Evolutionary conservation across 495 filamentous ascomycete genomes (phyloP), one percentile per base, ranked within the genome.

Genomic region (Podospora australis): DNA sequence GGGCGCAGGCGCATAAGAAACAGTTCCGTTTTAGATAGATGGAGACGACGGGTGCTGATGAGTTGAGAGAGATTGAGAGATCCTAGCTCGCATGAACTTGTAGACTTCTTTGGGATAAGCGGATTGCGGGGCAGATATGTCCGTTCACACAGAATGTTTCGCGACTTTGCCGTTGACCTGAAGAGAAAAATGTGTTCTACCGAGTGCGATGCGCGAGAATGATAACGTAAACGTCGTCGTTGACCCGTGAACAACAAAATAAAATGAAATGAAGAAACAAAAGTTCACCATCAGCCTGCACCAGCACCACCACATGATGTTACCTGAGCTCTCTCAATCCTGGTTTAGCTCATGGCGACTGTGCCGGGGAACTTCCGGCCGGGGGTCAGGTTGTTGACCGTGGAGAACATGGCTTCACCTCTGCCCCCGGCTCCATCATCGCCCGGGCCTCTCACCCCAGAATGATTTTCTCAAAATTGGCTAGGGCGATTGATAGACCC

Each of bases 1-100:
- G n/a, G n/a, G n/a, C n/a, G n/a, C n/a, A n/a, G 38, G 5, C 38
- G 38, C 38, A 43, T 26, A 43, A 43, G 40, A 43, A 43, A 43
- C 40, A 14, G 21, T 23, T 13, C 38, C 16, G 21, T 21, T 40
- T 20, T 11, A 23, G 7, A 40, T 21, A 23, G 21, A 40, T 11
- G 22, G 4, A 24, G 14, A 42, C 7, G 16, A 23, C 40, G 8
- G 13, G 13, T 14, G 13, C 4, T 26, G n/a, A 25, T 3, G 14
- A 21, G 10, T 17, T n/a, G 3, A 21, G 39, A 16, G 17, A 36
- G 11, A n/a, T 6, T 16, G 34, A 36, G 34, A 36, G 34, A n/a
- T 43, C 40, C 40, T 23, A 14, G 40, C 23, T 43, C 23, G 40
- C 40, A 43, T 43, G n/a, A 43, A 43, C 22, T 43, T 24, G 4